A percentile compares a stretch with the other conserved stretches of the same genome.
Evolutionary conservation across 2,329 filamentous ascomycete species (phyloP).

Genomic region (Bipolaris bicolor): DNA sequence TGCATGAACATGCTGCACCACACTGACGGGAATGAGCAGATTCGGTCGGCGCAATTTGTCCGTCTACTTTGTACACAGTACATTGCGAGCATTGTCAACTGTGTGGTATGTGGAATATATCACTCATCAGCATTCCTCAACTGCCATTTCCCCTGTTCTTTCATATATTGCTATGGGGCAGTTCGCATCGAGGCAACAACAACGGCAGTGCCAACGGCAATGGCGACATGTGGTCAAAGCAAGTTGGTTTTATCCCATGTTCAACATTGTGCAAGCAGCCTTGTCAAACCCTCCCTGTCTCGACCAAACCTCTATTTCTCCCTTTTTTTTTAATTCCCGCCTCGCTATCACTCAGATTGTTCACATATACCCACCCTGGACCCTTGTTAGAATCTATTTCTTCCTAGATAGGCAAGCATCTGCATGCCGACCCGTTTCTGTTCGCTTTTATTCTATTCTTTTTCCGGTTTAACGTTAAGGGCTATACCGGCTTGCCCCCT

Average conservation of each 20-base stretch:
- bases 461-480: background rate
- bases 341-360: conserved; percentile 26
- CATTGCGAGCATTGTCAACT: no score
- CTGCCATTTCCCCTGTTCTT: no score
- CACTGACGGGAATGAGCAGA: no score
- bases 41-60: no score
- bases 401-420: conserved; percentile 13
- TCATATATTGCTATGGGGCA: no score
- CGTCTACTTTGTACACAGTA: no score
- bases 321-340: conserved; percentile 2
- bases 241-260: background rate
- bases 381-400: conserved; percentile 12
- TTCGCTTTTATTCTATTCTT: no score
- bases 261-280: background rate
- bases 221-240: background rate
- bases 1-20: no score
- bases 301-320: background rate
- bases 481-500: background rate
- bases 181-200: no score
- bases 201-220: background rate
- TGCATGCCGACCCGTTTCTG: background rate
- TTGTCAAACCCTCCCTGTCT: background rate
- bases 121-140: no score
- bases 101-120: no score
- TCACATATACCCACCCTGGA: conserved; percentile 27